Conservation (phyloP, 768 basidiomycete species). For the Macrocybe gigantea region DNA sequence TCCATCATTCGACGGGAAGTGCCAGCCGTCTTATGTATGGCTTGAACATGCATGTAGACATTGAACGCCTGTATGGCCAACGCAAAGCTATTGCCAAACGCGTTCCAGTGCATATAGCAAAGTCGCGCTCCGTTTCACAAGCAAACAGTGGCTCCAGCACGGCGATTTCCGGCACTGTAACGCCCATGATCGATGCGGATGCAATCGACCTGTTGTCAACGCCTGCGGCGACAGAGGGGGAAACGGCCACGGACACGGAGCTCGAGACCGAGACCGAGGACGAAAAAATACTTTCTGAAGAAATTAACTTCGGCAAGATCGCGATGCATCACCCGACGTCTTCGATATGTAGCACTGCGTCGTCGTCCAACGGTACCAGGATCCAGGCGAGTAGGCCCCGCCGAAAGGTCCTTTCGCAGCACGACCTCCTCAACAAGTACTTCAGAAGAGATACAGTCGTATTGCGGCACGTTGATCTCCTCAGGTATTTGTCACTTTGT, state of each 20-base stretch:
- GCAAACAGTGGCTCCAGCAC: conserved; percentile 10
- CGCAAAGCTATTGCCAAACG: conserved; percentile 87
- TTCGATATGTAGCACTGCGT: conserved; percentile 29
- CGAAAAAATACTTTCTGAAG: conserved; percentile 13
- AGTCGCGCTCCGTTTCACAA: conserved; percentile 3
- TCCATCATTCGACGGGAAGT: neutral
- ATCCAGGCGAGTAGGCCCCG: conserved; percentile 4
- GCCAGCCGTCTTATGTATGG: neutral
- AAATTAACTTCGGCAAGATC: conserved; percentile 11
- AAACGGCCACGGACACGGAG: conserved; percentile 69
- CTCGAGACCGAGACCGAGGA: conserved; percentile 60
- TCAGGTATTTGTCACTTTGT: conserved; percentile 51
- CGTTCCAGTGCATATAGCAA: conserved; percentile 45
- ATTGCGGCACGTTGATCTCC: conserved; percentile 74
- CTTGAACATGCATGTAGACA: conserved; percentile 46
- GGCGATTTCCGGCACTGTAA: conserved; percentile 6
- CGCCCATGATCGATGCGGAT: conserved; percentile 15
- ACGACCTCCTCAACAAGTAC: conserved; percentile 86
- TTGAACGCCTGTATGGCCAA: conserved; percentile 90
- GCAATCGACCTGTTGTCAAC: conserved; percentile 37
- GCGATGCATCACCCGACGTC: conserved; percentile 24
- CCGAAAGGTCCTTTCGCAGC: conserved; percentile 54
- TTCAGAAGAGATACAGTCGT: conserved; percentile 86
- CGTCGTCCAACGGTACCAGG: conserved; percentile 16
- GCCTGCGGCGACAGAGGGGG: conserved; percentile 65